phyloP scores from a whole-genome alignment of 1,139 yeast species.

The Kodamaea ohmeri region DNA sequence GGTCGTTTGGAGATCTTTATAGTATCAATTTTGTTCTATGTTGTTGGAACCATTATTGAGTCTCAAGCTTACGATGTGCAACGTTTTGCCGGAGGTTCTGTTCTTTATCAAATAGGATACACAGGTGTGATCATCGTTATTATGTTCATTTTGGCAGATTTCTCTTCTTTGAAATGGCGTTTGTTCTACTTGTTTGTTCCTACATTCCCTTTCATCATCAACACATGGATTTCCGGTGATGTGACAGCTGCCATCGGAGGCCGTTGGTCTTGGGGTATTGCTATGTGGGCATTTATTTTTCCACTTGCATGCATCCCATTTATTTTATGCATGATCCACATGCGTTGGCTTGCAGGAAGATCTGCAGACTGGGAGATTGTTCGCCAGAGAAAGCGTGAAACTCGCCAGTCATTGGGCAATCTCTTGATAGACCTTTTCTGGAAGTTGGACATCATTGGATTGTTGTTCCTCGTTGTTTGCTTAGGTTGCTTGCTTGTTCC shows the following conservation, averaged over 20 bases:
- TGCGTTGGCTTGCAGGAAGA: constrained; percentile 35
- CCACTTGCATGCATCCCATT: constrained; percentile 37
- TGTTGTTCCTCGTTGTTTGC: constrained; percentile 27
- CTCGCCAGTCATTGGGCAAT: constrained; percentile 12
- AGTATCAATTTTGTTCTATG: constrained; percentile 20
- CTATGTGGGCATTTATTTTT: constrained; percentile 43
- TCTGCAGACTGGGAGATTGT: constrained; percentile 34
- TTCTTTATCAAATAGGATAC: constrained; percentile 23
- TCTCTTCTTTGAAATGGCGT: constrained; percentile 24
- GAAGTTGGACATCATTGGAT: constrained; percentile 36
- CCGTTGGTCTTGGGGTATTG: constrained; percentile 34
- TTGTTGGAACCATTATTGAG: constrained; percentile 24
- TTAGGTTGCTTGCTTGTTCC: constrained; percentile 41
- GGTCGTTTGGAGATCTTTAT: constrained; percentile 23
- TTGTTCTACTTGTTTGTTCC: constrained; percentile 22
- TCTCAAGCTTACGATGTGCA: constrained; percentile 23
- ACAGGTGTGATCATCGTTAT: constrained; percentile 21
- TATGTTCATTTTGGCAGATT: constrained; percentile 21
- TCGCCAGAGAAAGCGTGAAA: constrained; percentile 16
- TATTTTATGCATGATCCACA: constrained; percentile 29
- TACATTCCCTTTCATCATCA: constrained; percentile 23
- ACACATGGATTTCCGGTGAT: constrained; percentile 24
- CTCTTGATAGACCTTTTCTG: constrained; percentile 24
- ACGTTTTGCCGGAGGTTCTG: constrained; percentile 24
- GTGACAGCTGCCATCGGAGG: constrained; percentile 17